Conservation (phyloP, 441 rosid species). For the Pelargonium fulgidum region DNA sequence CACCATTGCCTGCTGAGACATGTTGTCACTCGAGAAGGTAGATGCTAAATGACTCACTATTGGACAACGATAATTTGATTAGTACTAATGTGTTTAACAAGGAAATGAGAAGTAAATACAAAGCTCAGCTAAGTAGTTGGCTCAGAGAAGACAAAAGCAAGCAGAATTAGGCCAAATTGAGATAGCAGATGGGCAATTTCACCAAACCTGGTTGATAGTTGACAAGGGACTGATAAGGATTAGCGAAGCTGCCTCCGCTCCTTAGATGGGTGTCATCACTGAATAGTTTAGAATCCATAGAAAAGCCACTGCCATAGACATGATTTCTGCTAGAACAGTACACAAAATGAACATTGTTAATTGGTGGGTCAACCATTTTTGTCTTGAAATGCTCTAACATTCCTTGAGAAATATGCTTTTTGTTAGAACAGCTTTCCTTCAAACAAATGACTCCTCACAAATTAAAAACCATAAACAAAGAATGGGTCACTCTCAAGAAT, state of each 20-base stretch:
- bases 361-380: neutral
- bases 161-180: neutral
- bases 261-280: neutral
- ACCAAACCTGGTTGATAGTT: conserved; percentile 31
- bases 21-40: conserved; percentile 13
- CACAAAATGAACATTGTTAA: neutral
- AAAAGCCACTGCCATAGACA: conserved; percentile 20
- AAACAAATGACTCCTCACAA: too few species aligned
- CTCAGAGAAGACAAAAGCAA: neutral
- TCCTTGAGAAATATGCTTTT: too few species aligned
- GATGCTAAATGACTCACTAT: conserved; percentile 28
- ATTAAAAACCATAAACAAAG: too few species aligned
- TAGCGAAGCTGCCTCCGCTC: neutral
- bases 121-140: neutral
- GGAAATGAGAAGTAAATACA: neutral
- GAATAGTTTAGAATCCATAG: conserved; percentile 18
- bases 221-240: conserved; percentile 26
- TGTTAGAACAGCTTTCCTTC: too few species aligned
- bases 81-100: neutral
- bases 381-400: too few species aligned
- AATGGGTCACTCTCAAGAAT: too few species aligned
- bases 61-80: neutral
- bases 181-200: neutral
- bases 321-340: conserved; percentile 18
- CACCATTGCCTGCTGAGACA: conserved; percentile 20